Conservation (phyloP, 148 eudicot genomes). For the Mesembryanthemum crystallinum region DNA sequence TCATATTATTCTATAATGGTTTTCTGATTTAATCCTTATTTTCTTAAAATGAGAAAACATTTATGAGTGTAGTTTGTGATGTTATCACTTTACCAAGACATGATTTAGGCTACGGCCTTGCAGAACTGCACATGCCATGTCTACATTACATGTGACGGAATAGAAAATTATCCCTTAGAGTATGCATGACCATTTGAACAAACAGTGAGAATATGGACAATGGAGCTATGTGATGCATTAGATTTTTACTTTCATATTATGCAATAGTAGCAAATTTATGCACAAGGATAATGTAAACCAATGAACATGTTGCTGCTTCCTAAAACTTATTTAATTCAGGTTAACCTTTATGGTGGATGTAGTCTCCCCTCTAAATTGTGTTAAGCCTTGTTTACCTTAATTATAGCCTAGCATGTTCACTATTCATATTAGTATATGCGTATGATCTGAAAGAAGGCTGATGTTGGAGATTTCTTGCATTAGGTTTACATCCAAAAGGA, state of each 20-base stretch:
- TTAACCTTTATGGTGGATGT: not conserved
- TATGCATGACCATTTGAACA: not conserved
- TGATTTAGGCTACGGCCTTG: not conserved
- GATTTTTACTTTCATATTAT: not conserved
- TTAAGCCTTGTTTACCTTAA: not conserved
- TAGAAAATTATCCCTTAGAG: not conserved
- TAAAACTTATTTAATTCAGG: not conserved
- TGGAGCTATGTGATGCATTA: not conserved
- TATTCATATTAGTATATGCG: not conserved
- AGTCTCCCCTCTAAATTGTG: not conserved
- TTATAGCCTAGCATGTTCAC: not conserved
- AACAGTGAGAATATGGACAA: not conserved
- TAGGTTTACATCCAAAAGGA: not conserved
- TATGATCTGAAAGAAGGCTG: not conserved
- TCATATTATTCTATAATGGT: no score
- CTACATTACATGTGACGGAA: not conserved
- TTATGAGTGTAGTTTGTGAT: not conserved
- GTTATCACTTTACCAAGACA: no score
- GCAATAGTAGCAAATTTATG: not conserved
- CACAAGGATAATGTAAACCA: not conserved
- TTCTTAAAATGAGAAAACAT: not conserved
- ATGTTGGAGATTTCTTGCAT: not conserved
- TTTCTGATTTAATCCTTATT: not conserved
- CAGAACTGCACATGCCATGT: not conserved
- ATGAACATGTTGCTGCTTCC: not conserved